Conservation (phyloP, 2,329 filamentous ascomycete species). For the Cercospora zeae-maydis region DNA sequence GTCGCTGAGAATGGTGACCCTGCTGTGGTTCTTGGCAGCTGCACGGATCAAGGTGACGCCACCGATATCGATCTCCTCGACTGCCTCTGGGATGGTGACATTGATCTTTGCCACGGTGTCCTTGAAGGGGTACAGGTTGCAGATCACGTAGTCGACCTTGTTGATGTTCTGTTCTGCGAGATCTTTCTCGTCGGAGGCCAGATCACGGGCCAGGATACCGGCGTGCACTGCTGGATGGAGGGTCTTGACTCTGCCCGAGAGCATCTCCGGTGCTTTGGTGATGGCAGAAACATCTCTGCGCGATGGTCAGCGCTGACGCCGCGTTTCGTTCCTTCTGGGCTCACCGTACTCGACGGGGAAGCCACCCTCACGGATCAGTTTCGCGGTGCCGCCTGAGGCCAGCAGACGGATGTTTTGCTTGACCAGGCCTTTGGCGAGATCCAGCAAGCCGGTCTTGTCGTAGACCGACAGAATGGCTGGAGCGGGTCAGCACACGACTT, state of each 20-base stretch:
- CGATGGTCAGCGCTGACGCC: not conserved
- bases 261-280: conserved; percentile 92
- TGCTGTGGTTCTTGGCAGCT: conserved; percentile 94
- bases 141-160: conserved; percentile 92
- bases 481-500: not conserved
- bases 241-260: conserved; percentile 88
- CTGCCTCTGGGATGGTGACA: conserved; percentile 91
- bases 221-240: conserved; percentile 76
- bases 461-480: conserved; percentile 92
- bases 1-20: conserved; percentile 94
- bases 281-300: conserved; percentile 91
- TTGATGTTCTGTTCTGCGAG: conserved; percentile 90
- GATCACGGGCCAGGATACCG: conserved; percentile 87
- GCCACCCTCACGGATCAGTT: conserved; percentile 92
- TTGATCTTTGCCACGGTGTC: conserved; percentile 96
- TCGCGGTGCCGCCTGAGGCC: conserved; percentile 90
- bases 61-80: conserved; percentile 98
- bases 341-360: conserved; percentile 81
- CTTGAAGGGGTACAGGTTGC: conserved; percentile 99
- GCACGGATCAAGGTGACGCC: conserved; percentile 94
- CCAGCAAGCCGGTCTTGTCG: conserved; percentile 93
- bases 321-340: no score
- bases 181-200: conserved; percentile 94
- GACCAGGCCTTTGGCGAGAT: conserved; percentile 85
- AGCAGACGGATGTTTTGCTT: conserved; percentile 88